Evolutionary conservation across 2,329 filamentous ascomycete genomes (phyloP).

Genomic region (Thyridium curvatum): DNA sequence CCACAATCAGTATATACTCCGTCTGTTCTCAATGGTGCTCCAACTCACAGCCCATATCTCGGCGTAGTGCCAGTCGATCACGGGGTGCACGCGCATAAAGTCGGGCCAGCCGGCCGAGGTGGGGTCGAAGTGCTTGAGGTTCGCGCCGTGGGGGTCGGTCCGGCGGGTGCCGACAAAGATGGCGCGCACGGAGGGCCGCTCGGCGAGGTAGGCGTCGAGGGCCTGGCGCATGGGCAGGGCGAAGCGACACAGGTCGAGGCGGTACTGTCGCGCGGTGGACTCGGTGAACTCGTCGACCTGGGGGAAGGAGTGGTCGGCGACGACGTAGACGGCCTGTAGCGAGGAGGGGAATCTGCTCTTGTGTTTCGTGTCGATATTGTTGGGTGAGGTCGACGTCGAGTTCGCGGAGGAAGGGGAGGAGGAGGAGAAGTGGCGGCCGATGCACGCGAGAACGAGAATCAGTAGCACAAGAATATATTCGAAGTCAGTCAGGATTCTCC

Average conservation of each 20-base stretch:
- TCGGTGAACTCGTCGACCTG: conserved; percentile 83
- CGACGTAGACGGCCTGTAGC: conserved; percentile 83
- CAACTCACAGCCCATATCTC: conserved; percentile 88
- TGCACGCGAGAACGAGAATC: conserved; percentile 71
- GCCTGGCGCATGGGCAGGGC: conserved; percentile 73
- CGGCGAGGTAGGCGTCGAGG: conserved; percentile 68
- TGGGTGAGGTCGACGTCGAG: no score
- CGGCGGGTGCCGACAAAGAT: conserved; percentile 84
- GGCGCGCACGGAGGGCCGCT: conserved; percentile 60
- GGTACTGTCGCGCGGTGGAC: conserved; percentile 59
- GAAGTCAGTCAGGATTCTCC: no score
- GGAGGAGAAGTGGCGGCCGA: conserved; percentile 31
- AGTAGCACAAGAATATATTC: conserved; percentile 63
- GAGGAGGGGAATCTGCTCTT: conserved; percentile 36
- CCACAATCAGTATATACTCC: no score
- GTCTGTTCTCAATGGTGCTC: no score
- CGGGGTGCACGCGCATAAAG: conserved; percentile 90
- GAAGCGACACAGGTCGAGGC: conserved; percentile 70
- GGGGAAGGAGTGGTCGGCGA: conserved; percentile 74
- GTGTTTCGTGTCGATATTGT: no score
- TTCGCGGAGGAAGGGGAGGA: no score
- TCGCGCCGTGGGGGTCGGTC: conserved; percentile 84
- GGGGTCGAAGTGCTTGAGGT: conserved; percentile 73
- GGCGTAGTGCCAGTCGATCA: conserved; percentile 95
- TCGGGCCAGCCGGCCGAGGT: conserved; percentile 87